Evolutionary conservation across 805 yeast species (phyloP).

Genomic region (Candida manassasensis): DNA sequence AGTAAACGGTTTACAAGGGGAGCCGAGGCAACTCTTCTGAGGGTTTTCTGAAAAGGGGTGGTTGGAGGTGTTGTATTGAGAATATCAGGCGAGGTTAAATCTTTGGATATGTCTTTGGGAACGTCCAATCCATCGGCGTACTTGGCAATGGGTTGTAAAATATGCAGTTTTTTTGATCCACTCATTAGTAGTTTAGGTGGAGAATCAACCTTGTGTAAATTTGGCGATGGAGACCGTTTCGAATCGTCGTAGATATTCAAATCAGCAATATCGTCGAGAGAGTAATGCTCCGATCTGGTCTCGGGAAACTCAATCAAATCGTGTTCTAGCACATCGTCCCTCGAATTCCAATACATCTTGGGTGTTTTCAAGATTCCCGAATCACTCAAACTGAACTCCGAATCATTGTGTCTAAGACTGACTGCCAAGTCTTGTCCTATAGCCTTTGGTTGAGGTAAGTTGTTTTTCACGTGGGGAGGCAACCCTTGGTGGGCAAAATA

Average conservation of each 20-base stretch:
- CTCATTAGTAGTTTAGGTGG: neutral
- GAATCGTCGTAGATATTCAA: neutral
- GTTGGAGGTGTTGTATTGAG: constrained; percentile 9
- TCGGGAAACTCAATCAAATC: constrained; percentile 2
- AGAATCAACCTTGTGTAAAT: neutral
- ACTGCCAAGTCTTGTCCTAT: constrained; percentile 22
- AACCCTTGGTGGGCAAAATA: constrained; percentile 57
- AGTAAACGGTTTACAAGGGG: constrained; percentile 52
- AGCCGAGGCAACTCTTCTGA: constrained; percentile 81
- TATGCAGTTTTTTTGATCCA: neutral
- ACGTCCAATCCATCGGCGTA: constrained; percentile 14
- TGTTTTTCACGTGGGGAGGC: constrained; percentile 43
- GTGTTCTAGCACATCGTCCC: neutral
- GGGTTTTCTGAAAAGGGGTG: constrained; percentile 21
- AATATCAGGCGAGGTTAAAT: constrained; percentile 6
- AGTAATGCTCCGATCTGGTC: neutral
- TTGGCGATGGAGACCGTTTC: neutral
- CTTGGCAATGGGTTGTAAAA: neutral
- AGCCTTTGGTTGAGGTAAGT: constrained; percentile 5
- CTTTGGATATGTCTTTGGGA: constrained; percentile 22
- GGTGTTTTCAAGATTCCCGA: constrained; percentile 20
- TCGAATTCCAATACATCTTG: constrained; percentile 8
- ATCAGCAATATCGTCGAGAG: neutral
- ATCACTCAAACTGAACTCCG: constrained; percentile 23
- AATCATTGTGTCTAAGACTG: constrained; percentile 37